These are phyloP conservation scores for Gorgonomyces haynaldii DNA, from an alignment of 192 early-diverging fungal genomes.

Conservation along the genomic window DNA sequence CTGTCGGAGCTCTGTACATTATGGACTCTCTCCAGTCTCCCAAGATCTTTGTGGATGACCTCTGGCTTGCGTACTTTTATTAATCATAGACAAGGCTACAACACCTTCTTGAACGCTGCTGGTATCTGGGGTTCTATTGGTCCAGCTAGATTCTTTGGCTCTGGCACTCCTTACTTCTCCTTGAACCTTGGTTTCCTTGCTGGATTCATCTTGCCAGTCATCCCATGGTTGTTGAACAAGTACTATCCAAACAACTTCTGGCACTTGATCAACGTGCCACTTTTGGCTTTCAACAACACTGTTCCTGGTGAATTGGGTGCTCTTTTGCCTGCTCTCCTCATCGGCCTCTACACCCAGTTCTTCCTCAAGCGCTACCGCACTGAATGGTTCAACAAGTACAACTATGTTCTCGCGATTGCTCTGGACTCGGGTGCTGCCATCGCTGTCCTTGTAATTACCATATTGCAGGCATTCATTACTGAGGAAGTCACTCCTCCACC, in stretches of 20 bases:
- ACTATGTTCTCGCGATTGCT: slow-evolving; percentile 53
- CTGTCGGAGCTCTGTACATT: slow-evolving; percentile 10
- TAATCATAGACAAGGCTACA: slow-evolving; percentile 8
- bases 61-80: too few relatives aligned
- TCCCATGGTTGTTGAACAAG: slow-evolving; percentile 8
- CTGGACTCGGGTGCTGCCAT: slow-evolving; percentile 47
- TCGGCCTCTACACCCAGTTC: slow-evolving; percentile 61
- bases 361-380: slow-evolving; percentile 49
- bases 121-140: slow-evolving; percentile 24
- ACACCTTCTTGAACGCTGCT: slow-evolving; percentile 15
- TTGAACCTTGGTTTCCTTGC: slow-evolving; percentile 10
- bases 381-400: slow-evolving; percentile 58
- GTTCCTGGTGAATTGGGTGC: slow-evolving; percentile 1
- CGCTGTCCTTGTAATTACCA: slow-evolving; percentile 10
- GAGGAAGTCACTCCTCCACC: too few relatives aligned
- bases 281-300: slow-evolving; percentile 1
- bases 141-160: slow-evolving; percentile 15
- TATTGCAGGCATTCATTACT: too few relatives aligned
- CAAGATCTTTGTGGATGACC: not conserved
- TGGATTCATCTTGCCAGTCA: slow-evolving; percentile 14
- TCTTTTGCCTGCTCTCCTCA: slow-evolving; percentile 20
- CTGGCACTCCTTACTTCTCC: slow-evolving; percentile 4
- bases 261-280: slow-evolving; percentile 11
- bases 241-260: slow-evolving; percentile 1
- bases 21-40: slow-evolving; percentile 9